phyloP scores from a whole-genome alignment of 495 filamentous ascomycete genomes.

The Poronia punctata region DNA sequence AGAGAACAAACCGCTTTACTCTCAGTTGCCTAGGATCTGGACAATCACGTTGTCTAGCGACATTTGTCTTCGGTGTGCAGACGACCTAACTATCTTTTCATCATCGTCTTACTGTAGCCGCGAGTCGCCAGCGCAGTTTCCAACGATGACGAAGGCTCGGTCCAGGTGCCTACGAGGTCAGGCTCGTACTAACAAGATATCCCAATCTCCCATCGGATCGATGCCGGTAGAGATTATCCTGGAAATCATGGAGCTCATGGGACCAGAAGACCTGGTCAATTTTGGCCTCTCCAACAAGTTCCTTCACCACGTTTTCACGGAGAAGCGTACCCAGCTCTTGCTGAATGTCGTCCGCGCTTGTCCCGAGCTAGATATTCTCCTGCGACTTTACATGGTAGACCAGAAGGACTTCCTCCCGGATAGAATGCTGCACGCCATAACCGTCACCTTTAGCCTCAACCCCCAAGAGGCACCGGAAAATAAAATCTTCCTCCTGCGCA shows the following conservation, averaged over 20 bases:
- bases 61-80: too few relatives aligned
- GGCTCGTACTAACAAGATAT: not conserved
- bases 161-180: not conserved
- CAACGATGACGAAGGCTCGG: not conserved
- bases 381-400: conserved; percentile 10
- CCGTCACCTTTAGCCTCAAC: conserved; percentile 4
- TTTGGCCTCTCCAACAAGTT: conserved; percentile 17
- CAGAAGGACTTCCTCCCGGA: conserved; percentile 2
- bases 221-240: conserved; percentile 27
- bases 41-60: too few relatives aligned
- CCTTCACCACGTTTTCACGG: conserved; percentile 15
- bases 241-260: conserved; percentile 26
- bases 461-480: not conserved
- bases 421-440: conserved; percentile 12
- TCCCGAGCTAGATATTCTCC: conserved; percentile 15
- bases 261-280: conserved; percentile 17
- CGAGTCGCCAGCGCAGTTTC: too few relatives aligned
- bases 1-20: too few relatives aligned
- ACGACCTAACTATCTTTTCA: too few relatives aligned
- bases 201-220: not conserved
- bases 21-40: too few relatives aligned
- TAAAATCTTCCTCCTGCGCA: conserved; percentile 12
- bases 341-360: conserved; percentile 15
- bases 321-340: conserved; percentile 20
- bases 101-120: too few relatives aligned